Percentiles rank a stretch among this genome's conserved stretches.
Conservation (phyloP, 768 basidiomycete species). For the Boletus huronensis region DNA sequence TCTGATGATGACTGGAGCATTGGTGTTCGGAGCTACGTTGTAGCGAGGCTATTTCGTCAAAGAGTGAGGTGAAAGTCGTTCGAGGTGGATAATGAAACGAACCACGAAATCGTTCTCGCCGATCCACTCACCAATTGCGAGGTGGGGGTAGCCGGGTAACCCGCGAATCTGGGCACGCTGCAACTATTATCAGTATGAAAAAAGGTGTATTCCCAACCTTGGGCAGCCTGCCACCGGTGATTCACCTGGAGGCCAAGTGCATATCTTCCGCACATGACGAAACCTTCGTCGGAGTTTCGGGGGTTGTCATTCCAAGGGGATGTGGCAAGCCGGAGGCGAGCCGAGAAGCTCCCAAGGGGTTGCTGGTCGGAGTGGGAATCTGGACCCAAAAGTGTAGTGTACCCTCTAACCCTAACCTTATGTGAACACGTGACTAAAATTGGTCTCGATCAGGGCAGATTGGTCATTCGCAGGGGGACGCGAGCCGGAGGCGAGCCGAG, state of each 20-base stretch:
- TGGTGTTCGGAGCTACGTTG: conserved; percentile 80
- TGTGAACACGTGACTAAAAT: too few species aligned
- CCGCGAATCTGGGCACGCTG: conserved; percentile 27
- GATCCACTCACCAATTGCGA: conserved; percentile 57
- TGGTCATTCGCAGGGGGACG: too few species aligned
- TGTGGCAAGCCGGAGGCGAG: too few species aligned
- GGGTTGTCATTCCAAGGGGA: too few species aligned
- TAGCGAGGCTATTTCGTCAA: conserved; percentile 45
- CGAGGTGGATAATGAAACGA: conserved; percentile 13
- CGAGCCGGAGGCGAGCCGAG: too few species aligned
- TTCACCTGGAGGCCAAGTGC: conserved; percentile 48
- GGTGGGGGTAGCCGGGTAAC: conserved; percentile 41
- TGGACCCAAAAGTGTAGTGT: too few species aligned
- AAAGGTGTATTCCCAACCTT: not conserved
- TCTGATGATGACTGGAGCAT: conserved; percentile 71
- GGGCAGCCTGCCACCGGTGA: not conserved
- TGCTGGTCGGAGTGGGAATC: too few species aligned
- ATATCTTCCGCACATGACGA: conserved; percentile 63
- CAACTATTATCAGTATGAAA: not conserved
- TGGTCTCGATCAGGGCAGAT: too few species aligned
- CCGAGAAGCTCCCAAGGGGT: too few species aligned
- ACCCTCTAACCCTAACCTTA: too few species aligned
- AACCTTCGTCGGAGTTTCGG: too few species aligned
- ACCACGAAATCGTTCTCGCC: conserved; percentile 54
- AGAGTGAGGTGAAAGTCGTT: not conserved